phyloP scores from a whole-genome alignment of 495 filamentous ascomycete species.

The Parachaetomium inaequale region DNA sequence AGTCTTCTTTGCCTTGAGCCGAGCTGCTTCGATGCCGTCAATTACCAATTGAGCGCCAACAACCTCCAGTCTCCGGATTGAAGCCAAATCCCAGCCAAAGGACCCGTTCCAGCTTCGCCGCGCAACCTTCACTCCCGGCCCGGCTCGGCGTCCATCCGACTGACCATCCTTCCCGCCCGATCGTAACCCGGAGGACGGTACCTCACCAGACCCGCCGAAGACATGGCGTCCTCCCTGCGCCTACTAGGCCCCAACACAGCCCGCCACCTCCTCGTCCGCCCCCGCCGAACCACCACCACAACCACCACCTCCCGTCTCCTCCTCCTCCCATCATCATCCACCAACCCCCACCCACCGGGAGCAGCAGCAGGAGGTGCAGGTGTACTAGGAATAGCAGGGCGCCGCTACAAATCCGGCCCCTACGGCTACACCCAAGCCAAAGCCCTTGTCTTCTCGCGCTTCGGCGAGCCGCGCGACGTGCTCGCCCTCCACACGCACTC shows the following conservation, averaged over 20 bases:
- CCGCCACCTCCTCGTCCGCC: too few relatives aligned
- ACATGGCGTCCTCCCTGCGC: constrained; percentile 12
- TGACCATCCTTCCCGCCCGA: too few relatives aligned
- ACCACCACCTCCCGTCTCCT: neutral
- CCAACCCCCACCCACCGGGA: neutral
- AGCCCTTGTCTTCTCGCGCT: constrained; percentile 76
- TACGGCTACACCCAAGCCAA: constrained; percentile 98
- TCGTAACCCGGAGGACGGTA: too few relatives aligned
- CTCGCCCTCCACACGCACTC: constrained; percentile 77
- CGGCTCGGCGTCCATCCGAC: too few relatives aligned
- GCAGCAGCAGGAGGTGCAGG: too few relatives aligned
- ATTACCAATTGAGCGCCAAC: neutral
- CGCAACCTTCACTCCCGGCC: too few relatives aligned
- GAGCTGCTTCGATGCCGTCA: neutral
- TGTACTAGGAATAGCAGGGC: too few relatives aligned
- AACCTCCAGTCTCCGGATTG: neutral
- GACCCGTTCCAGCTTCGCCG: neutral
- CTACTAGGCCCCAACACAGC: neutral
- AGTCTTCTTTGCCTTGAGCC: neutral
- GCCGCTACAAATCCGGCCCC: constrained; percentile 47
- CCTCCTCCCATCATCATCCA: neutral
- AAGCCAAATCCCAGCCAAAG: neutral
- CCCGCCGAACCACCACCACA: neutral
- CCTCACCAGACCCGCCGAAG: too few relatives aligned
- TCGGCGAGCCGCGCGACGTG: constrained; percentile 82